A percentile compares a stretch with the other conserved stretches of the same genome.
Conservation (phyloP, 805 yeast genomes). For the Saccharomycopsis babjevae region DNA sequence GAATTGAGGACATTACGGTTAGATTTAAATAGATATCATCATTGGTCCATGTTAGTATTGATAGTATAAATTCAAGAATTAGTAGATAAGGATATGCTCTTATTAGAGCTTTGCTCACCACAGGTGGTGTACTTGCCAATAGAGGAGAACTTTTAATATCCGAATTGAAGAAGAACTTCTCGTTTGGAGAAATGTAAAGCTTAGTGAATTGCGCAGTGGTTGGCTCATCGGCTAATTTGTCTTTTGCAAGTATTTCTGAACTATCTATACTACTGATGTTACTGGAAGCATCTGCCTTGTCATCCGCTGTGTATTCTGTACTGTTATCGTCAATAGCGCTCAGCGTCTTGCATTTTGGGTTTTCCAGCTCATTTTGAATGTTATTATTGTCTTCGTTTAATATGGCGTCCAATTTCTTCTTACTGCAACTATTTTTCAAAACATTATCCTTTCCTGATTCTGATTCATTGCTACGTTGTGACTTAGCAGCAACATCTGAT, state of each 20-base stretch:
- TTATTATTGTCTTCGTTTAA: not conserved
- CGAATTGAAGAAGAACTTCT: slow-evolving; percentile 10
- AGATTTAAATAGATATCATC: slow-evolving; percentile 72
- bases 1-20: slow-evolving; percentile 44
- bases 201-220: slow-evolving; percentile 12
- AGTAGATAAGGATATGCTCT: slow-evolving; percentile 78
- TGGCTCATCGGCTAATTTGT: not conserved
- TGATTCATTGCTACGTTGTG: not conserved
- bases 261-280: not conserved
- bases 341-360: not conserved
- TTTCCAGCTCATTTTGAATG: not conserved
- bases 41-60: slow-evolving; percentile 83
- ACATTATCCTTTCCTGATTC: not conserved
- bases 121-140: slow-evolving; percentile 81
- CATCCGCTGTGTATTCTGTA: not conserved
- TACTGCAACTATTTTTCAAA: not conserved
- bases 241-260: not conserved
- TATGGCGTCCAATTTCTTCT: not conserved
- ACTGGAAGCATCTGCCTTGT: not conserved
- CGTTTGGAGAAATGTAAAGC: slow-evolving; percentile 14
- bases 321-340: not conserved
- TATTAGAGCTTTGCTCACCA: slow-evolving; percentile 74
- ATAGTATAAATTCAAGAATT: slow-evolving; percentile 56
- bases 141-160: slow-evolving; percentile 60
- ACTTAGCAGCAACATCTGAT: not conserved